Base-by-base conservation (phyloP, 768 basidiomycete species). In the Termitomyces sp. region DNA sequence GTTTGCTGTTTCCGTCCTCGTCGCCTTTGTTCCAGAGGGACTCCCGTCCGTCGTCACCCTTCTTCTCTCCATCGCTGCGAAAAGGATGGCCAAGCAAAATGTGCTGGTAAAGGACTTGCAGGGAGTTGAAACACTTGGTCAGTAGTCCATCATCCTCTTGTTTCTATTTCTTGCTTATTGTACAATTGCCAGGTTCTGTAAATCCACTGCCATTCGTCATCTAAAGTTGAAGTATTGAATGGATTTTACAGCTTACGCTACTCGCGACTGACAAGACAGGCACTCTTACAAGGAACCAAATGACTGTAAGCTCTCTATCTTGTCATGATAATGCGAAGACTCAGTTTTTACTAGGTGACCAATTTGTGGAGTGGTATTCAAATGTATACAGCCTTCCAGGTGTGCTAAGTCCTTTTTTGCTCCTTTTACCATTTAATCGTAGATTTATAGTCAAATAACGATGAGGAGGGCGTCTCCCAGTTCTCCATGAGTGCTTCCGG, bases 31-130 rank as follows among this genome's bases (percentile, higher is more conserved):
- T 5, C 81, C 83, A 0, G 83, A 85, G 69, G 87, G 87, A 60
- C 72, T 89, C 14, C 86, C 87, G 0, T 87, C 86, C 3, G 85
- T 86, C 1, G 86, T 89, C 48, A 89, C 86, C 0, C 74, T 89
- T 10, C 75, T 88, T 60, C 68, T 89, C 6, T 87, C 86, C 5
- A 87, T 89, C 47, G 86, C 86, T 0, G 87, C 86, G 17, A 87
- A 87, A 71, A 77, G 87, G 36, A 88, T 89, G 86, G 86, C 87
- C 1, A 79, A 79, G 29, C 85, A 86, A 70, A 87, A 88, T 62
- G 86, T 89, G 5, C 76, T 89, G n/a, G 86, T 88, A 17, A 89
- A 89, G 65, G 86, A 87, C 65, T 69, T 89, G n/a, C 86, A 88
- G 68, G 86, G 86, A 46, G 86, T 89, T 0, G 87, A 89, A 69